Conservation (phyloP, 176 grass and related monocot genomes). For the Chloris gayana region DNA sequence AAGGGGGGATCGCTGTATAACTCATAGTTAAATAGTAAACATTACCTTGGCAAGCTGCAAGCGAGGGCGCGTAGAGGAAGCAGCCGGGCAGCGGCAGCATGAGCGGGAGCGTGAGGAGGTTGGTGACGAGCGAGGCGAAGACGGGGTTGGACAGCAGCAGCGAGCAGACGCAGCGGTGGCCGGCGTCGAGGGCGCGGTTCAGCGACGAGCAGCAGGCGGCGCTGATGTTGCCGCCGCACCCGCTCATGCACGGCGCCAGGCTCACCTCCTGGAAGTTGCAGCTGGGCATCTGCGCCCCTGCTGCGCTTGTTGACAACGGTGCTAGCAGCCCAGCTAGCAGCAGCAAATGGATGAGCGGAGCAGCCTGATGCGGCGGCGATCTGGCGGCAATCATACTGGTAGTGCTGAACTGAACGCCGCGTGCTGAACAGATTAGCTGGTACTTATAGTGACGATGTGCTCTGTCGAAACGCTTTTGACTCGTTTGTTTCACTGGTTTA, state of each 20-base stretch:
- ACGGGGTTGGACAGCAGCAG: slow-evolving; percentile 34
- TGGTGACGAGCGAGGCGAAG: slow-evolving; percentile 36
- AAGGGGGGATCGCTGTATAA: too few species aligned
- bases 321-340: not conserved
- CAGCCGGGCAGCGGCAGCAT: slow-evolving; percentile 41
- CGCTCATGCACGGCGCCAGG: slow-evolving; percentile 36
- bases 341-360: not conserved
- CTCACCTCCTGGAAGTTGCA: slow-evolving; percentile 38
- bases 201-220: slow-evolving; percentile 42
- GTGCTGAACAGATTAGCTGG: too few species aligned
- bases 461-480: not conserved
- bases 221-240: slow-evolving; percentile 27
- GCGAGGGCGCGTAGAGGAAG: slow-evolving; percentile 35
- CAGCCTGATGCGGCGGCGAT: not conserved
- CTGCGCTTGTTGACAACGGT: not conserved
- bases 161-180: slow-evolving; percentile 46
- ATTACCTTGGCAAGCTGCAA: slow-evolving; percentile 35
- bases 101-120: slow-evolving; percentile 24
- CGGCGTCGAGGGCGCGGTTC: slow-evolving; percentile 41
- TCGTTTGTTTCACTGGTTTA: not conserved
- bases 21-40: too few species aligned
- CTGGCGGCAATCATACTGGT: not conserved
- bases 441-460: not conserved
- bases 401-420: not conserved
- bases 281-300: slow-evolving; percentile 4